Evolutionary conservation across 495 filamentous ascomycete genomes (phyloP), one percentile per base, ranked within the genome.

Genomic region (Xylaria grammica): DNA sequence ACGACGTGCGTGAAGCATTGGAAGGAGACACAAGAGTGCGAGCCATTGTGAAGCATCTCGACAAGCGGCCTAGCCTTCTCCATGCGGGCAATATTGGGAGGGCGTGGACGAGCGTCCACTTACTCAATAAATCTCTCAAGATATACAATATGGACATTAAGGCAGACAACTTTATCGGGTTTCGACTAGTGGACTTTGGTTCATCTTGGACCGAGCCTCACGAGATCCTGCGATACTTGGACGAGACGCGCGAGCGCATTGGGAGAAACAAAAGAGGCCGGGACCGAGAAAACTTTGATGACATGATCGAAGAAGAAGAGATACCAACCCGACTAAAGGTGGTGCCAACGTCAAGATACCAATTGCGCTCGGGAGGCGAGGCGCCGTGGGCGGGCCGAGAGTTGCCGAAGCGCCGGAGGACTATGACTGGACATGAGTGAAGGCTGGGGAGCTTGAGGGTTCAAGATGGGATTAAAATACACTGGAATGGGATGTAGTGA

Each of bases 161-260:
- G 49, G 49, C 15, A 9, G 27, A 52, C 15, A 52, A 52, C 27
- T 52, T 52, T 13, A 52, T 30, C 5, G 49, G 27, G 0, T 0
- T 1, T 6, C 15, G 27, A 5, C 49, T 52, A 1, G 49, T 52
- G 13, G 49, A 52, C 9, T 52, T 52, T 32, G 49, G 49, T 15
- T 30, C 49, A 3, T 52, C 49, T 30, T 32, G 27, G 27, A 52
- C 49, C 5, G 49, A 52, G n/a, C 49, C 49, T 1, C 49, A 52
- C 19, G 3, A 17, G 4, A 4, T 52, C 11, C n/a, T 52, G 11
- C 34, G 34, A 36, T 36, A 36, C 11, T 36, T 36, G 34, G 34
- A 36, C 11, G 11, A 36, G 34, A 36, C 5, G 11, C 6, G 34
- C 34, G 17, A 48, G 44, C 6, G 3, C 4, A 52, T 2, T 49